A percentile compares a stretch with the other conserved stretches of the same genome.
These are phyloP conservation scores for Phenoliferia sp. DNA, from an alignment of 1,284 basidiomycete genomes.

Conservation along the genomic window DNA sequence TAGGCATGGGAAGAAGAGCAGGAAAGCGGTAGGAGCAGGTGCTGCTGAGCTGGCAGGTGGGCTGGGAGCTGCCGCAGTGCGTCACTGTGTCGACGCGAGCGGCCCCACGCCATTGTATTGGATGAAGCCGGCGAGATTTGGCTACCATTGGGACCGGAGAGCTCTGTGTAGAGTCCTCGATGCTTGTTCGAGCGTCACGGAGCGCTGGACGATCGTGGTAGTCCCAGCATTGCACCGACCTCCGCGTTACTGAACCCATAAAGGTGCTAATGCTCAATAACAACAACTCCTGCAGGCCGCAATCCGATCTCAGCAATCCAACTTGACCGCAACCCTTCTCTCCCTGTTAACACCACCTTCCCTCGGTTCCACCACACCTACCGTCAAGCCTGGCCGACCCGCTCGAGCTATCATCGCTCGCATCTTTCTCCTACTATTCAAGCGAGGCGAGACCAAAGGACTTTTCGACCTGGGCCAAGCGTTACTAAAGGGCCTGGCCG, in stretches of 20 bases:
- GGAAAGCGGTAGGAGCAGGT: neutral
- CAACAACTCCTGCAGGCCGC: neutral
- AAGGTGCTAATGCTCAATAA: neutral
- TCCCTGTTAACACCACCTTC: slow-evolving; percentile 14
- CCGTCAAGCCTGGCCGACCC: slow-evolving; percentile 66
- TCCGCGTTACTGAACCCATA: too few species aligned
- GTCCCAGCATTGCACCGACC: too few species aligned
- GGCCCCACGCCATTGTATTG: neutral
- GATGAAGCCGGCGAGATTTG: too few species aligned
- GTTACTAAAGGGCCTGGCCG: slow-evolving; percentile 48
- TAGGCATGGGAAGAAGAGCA: neutral
- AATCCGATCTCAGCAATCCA: slow-evolving; percentile 10
- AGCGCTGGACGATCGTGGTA: too few species aligned
- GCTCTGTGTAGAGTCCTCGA: too few species aligned
- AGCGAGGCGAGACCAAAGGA: slow-evolving; percentile 71
- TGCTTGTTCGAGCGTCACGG: too few species aligned
- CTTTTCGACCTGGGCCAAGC: slow-evolving; percentile 83
- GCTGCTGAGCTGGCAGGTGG: neutral
- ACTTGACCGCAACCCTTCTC: slow-evolving; percentile 16
- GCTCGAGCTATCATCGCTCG: slow-evolving; percentile 72
- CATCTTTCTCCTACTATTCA: slow-evolving; percentile 73
- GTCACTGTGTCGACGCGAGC: neutral
- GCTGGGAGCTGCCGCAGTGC: neutral
- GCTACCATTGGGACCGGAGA: too few species aligned
- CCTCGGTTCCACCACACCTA: neutral